A percentile compares a stretch with the other conserved stretches of the same genome.
These are phyloP conservation scores for Leccinum uliginosum DNA, from an alignment of 768 basidiomycete species.

Conservation along the genomic window DNA sequence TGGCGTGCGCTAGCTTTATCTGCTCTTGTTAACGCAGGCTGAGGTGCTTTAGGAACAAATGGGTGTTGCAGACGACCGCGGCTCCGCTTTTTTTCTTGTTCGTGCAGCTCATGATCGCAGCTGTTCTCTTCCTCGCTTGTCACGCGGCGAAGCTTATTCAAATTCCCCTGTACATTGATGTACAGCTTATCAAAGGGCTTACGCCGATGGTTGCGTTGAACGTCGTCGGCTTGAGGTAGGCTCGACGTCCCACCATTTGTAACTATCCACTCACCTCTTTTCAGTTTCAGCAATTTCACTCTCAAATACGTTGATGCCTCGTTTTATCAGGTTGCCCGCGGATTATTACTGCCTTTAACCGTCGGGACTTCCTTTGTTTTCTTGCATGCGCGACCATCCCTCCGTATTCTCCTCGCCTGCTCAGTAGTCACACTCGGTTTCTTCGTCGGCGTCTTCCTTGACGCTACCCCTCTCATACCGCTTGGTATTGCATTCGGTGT, in stretches of 20 bases:
- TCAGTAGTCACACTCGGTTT: slow-evolving; percentile 86
- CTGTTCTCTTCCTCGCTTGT: slow-evolving; percentile 64
- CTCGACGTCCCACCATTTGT: neutral
- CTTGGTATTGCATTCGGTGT: slow-evolving; percentile 80
- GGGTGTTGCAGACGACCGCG: slow-evolving; percentile 74
- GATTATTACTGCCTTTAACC: slow-evolving; percentile 90
- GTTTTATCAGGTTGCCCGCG: slow-evolving; percentile 94
- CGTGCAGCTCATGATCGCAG: slow-evolving; percentile 75
- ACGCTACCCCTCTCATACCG: slow-evolving; percentile 52
- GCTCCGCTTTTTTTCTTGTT: slow-evolving; percentile 86
- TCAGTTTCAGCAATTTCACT: slow-evolving; percentile 83
- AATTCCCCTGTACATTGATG: slow-evolving; percentile 60
- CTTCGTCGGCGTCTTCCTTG: slow-evolving; percentile 83
- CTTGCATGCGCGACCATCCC: slow-evolving; percentile 72
- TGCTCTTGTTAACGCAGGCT: slow-evolving; percentile 17
- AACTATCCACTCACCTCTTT: neutral
- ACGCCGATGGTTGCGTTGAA: slow-evolving; percentile 72
- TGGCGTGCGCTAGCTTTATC: slow-evolving; percentile 56
- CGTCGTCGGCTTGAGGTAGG: slow-evolving; percentile 77
- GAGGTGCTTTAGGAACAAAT: slow-evolving; percentile 65
- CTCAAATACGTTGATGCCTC: slow-evolving; percentile 93
- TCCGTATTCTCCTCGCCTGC: slow-evolving; percentile 71
- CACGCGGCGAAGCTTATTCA: slow-evolving; percentile 63
- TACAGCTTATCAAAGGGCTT: slow-evolving; percentile 65
- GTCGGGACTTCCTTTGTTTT: slow-evolving; percentile 80